Percentiles rank a stretch among this genome's conserved stretches.
Conservation (phyloP, 2,329 filamentous ascomycete genomes). For the Coniochaeta sp. region DNA sequence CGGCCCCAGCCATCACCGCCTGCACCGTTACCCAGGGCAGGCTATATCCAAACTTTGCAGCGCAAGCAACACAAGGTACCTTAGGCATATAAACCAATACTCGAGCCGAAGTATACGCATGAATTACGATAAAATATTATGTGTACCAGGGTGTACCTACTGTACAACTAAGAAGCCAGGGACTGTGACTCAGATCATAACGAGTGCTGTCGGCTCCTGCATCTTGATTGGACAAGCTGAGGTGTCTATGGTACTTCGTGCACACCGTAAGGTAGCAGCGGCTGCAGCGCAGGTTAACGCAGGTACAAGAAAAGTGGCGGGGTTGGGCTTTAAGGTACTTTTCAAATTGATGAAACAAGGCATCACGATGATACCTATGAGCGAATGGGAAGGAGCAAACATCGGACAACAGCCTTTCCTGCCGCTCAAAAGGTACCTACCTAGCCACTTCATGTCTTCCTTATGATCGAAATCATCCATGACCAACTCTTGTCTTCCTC, state of each 20-base stretch:
- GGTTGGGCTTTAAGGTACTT: background rate
- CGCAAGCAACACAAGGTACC: too few species aligned
- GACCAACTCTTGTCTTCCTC: background rate
- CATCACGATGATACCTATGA: background rate
- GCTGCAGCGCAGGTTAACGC: background rate
- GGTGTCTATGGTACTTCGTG: too few species aligned
- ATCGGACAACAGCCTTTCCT: background rate
- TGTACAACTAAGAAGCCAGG: too few species aligned
- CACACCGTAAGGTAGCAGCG: too few species aligned
- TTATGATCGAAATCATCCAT: background rate
- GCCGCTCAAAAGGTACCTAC: background rate
- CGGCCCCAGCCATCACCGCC: too few species aligned
- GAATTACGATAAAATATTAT: too few species aligned
- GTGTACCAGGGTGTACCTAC: too few species aligned
- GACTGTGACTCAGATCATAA: too few species aligned
- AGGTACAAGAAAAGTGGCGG: background rate
- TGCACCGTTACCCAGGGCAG: too few species aligned
- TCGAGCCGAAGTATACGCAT: too few species aligned
- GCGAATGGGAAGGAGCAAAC: background rate
- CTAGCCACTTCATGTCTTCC: background rate
- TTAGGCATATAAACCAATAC: too few species aligned
- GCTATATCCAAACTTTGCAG: too few species aligned
- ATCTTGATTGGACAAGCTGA: background rate
- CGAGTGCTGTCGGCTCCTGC: background rate
- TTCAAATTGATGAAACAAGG: background rate